phyloP scores from a whole-genome alignment of 1,284 basidiomycete genomes.

The Leccinum insolens region DNA sequence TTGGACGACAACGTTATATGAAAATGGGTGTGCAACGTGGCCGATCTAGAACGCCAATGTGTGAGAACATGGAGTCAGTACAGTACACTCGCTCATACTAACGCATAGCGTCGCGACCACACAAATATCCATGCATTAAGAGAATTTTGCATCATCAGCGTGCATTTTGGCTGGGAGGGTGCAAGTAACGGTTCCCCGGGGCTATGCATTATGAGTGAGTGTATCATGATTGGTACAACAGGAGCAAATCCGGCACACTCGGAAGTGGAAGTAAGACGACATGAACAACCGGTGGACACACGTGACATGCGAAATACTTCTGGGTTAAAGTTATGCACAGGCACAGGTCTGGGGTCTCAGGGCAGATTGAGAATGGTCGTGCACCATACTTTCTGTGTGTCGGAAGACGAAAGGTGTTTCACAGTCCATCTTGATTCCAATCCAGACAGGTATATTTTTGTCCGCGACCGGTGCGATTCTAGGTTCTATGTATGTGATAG shows the following conservation, averaged over 20 bases:
- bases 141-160: not conserved
- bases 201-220: not conserved
- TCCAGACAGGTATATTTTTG: not conserved
- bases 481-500: not conserved
- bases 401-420: not conserved
- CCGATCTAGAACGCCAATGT: slow-evolving; percentile 1
- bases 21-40: not conserved
- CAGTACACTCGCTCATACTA: not conserved
- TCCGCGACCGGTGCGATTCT: not conserved
- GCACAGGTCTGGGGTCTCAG: not conserved
- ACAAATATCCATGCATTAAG: not conserved
- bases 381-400: not conserved
- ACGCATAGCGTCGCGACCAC: not conserved
- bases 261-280: not conserved
- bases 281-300: not conserved
- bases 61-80: not conserved
- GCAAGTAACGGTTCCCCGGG: not conserved
- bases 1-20: not conserved
- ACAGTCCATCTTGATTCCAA: not conserved
- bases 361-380: not conserved
- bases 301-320: not conserved
- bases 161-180: not conserved
- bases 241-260: not conserved
- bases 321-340: not conserved
- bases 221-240: not conserved